These are phyloP conservation scores for Coleophoma cylindrospora DNA, from an alignment of 2,329 filamentous ascomycete genomes.

Conservation along the genomic window DNA sequence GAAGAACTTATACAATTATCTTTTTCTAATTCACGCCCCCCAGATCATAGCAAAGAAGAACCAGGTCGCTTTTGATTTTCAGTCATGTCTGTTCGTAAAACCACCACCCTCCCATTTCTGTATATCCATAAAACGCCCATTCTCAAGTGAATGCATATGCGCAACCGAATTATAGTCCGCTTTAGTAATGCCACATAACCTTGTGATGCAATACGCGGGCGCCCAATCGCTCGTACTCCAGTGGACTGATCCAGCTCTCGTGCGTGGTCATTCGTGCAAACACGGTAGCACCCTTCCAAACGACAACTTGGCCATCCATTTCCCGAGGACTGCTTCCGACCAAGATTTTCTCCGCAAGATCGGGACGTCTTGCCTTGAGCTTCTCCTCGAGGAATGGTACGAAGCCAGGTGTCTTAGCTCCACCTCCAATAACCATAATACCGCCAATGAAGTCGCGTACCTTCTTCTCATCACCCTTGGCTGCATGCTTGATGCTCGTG, in stretches of 20 bases:
- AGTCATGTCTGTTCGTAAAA: too few species aligned
- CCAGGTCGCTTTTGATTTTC: too few species aligned
- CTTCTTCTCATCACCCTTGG: conserved; percentile 87
- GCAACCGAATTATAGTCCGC: not conserved
- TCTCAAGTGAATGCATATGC: too few species aligned
- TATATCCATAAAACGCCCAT: too few species aligned
- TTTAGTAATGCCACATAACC: conserved; percentile 35
- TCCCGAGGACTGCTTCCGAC: conserved; percentile 75
- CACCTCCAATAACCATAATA: conserved; percentile 87
- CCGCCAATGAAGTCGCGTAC: conserved; percentile 83
- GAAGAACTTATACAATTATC: too few species aligned
- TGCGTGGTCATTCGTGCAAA: conserved; percentile 84
- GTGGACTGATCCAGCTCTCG: conserved; percentile 86
- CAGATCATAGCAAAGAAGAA: too few species aligned
- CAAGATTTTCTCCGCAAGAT: conserved; percentile 54
- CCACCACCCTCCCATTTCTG: too few species aligned
- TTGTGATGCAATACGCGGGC: conserved; percentile 81
- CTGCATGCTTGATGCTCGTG: conserved; percentile 81
- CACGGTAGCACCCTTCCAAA: conserved; percentile 96
- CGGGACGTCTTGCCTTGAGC: conserved; percentile 61
- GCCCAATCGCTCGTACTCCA: conserved; percentile 85
- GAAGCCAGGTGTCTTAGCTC: conserved; percentile 75
- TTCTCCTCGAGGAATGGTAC: conserved; percentile 78
- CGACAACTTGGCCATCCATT: conserved; percentile 94
- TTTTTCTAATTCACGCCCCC: too few species aligned